A percentile compares a stretch with the other conserved stretches of the same genome.
Evolutionary conservation across 2,329 filamentous ascomycete species (phyloP).

Genomic region (Cyanodermella asteris): DNA sequence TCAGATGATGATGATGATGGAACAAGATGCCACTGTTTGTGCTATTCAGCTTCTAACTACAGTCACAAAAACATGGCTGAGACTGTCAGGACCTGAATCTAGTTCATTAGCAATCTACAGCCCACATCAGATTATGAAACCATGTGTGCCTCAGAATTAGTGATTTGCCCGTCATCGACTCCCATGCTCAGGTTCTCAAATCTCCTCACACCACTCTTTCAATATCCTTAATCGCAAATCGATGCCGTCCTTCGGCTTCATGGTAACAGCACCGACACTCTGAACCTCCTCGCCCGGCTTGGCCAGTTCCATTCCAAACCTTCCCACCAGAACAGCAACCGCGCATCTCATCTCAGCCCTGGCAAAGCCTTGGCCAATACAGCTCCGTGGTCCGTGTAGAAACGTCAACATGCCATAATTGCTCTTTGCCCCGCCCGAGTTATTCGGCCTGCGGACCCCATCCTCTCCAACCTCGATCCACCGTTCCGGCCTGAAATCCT

Average conservation of each 20-base stretch:
- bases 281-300: neutral
- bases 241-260: slow-evolving; percentile 1
- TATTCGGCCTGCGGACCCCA: slow-evolving; percentile 12
- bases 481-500: slow-evolving; percentile 17
- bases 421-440: slow-evolving; percentile 14
- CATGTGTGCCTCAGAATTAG: too few species aligned
- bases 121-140: too few species aligned
- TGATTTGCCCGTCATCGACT: too few species aligned
- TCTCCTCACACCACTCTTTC: too few species aligned
- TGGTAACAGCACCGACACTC: neutral
- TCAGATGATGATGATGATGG: too few species aligned
- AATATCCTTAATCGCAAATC: slow-evolving; percentile 1
- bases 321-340: slow-evolving; percentile 16
- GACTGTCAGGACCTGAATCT: too few species aligned
- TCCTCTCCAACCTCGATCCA: slow-evolving; percentile 15
- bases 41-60: too few species aligned
- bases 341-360: slow-evolving; percentile 17
- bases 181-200: too few species aligned
- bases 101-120: too few species aligned
- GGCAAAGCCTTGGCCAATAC: slow-evolving; percentile 23
- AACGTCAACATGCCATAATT: slow-evolving; percentile 20
- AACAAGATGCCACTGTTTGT: too few species aligned
- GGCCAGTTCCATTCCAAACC: neutral
- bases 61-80: too few species aligned
- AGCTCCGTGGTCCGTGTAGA: slow-evolving; percentile 19